phyloP scores from a whole-genome alignment of 2,329 filamentous ascomycete genomes.

The Hypoxylon sp. region DNA sequence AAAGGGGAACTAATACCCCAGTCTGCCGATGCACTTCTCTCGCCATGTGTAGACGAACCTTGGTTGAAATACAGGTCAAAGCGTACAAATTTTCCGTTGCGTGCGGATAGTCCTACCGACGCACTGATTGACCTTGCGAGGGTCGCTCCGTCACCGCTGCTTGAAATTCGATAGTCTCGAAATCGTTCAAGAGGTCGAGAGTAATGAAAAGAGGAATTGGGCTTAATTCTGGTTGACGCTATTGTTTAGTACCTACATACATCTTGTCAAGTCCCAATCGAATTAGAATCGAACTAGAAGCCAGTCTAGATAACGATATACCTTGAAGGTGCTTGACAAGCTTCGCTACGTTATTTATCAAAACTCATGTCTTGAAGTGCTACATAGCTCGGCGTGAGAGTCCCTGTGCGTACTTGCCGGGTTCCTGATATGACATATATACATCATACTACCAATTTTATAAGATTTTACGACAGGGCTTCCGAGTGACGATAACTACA shows the following conservation, averaged over 20 bases:
- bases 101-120: constrained; percentile 12
- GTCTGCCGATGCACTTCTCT: constrained; percentile 27
- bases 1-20: constrained; percentile 34
- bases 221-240: constrained; percentile 3
- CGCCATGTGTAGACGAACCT: constrained; percentile 19
- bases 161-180: constrained; percentile 9
- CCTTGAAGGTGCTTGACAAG: neutral
- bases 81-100: constrained; percentile 39
- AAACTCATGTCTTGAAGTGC: constrained; percentile 12
- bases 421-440: constrained; percentile 23
- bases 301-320: neutral
- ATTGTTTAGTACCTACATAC: constrained; percentile 1
- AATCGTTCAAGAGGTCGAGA: constrained; percentile 4
- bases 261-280: neutral
- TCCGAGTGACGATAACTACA: constrained; percentile 25
- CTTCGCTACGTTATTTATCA: neutral
- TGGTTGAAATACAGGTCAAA: constrained; percentile 35
- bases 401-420: constrained; percentile 26
- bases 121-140: constrained; percentile 14
- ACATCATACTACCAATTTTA: constrained; percentile 26
- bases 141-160: constrained; percentile 26
- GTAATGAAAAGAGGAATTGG: neutral
- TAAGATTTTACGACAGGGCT: constrained; percentile 31
- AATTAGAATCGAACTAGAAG: neutral
- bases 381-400: constrained; percentile 20